phyloP scores from a whole-genome alignment of 176 grass and related monocot genomes.

The Bothriochloa decipiens region DNA sequence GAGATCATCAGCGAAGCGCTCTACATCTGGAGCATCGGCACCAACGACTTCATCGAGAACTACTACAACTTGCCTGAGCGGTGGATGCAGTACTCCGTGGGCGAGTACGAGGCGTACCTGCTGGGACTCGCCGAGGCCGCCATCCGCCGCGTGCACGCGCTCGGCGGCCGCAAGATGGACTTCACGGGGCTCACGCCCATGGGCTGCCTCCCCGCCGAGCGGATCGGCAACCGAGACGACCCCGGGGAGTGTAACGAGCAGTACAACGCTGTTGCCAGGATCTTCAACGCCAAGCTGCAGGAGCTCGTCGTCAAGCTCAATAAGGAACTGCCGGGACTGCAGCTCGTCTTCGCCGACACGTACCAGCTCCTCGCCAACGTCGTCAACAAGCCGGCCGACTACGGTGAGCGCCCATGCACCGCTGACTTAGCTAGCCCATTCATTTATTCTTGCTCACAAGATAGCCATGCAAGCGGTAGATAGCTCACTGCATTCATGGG shows the following conservation, averaged over 20 bases:
- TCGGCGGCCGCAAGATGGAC: slow-evolving; percentile 58
- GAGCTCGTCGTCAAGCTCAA: slow-evolving; percentile 40
- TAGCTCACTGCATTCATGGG: no score
- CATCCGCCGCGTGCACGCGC: slow-evolving; percentile 46
- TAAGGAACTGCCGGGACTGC: slow-evolving; percentile 13
- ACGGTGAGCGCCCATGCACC: slow-evolving; percentile 33
- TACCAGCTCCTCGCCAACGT: slow-evolving; percentile 47
- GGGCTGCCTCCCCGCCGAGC: slow-evolving; percentile 58
- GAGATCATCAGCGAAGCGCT: slow-evolving; percentile 54
- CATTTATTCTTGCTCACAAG: neutral
- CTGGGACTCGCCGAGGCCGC: slow-evolving; percentile 42
- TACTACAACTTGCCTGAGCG: slow-evolving; percentile 54
- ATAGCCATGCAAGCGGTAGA: neutral
- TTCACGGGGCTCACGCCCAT: slow-evolving; percentile 57
- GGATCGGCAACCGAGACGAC: slow-evolving; percentile 34
- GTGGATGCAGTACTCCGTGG: slow-evolving; percentile 47
- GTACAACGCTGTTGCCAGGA: slow-evolving; percentile 55
- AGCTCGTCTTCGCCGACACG: slow-evolving; percentile 50
- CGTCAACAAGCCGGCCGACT: slow-evolving; percentile 39
- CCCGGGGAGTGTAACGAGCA: slow-evolving; percentile 54
- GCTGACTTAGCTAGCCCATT: neutral
- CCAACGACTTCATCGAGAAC: slow-evolving; percentile 97
- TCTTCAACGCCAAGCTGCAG: slow-evolving; percentile 59
- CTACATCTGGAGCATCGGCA: slow-evolving; percentile 79
- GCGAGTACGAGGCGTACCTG: slow-evolving; percentile 52